phyloP scores from a whole-genome alignment of 148 eudicot species.

The Heliosperma pusillum region DNA sequence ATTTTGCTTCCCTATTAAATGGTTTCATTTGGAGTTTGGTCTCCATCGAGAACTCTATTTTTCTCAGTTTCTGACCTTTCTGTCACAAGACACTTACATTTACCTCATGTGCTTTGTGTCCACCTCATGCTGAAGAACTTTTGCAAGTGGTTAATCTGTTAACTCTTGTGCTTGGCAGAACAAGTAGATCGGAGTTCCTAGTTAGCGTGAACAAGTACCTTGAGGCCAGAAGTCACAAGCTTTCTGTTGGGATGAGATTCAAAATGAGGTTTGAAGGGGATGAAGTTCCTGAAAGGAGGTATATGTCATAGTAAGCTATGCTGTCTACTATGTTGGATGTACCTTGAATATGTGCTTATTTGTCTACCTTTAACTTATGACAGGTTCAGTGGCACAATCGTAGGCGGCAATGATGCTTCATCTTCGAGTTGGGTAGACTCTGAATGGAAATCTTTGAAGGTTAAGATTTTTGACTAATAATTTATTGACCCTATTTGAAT shows the following conservation, averaged over 20 bases:
- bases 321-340: neutral
- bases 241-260: conserved; percentile 91
- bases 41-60: neutral
- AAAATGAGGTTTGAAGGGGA: conserved; percentile 97
- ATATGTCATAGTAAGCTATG: conserved; percentile 5
- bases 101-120: neutral
- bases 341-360: neutral
- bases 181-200: conserved; percentile 83
- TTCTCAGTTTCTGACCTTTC: neutral
- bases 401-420: conserved; percentile 64
- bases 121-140: neutral
- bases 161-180: conserved; percentile 44
- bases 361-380: conserved; percentile 14
- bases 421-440: conserved; percentile 78
- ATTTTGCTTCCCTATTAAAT: neutral
- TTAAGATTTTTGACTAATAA: conserved; percentile 20
- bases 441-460: conserved; percentile 96
- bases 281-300: conserved; percentile 96
- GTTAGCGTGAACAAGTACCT: conserved; percentile 87
- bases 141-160: neutral
- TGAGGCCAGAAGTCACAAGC: conserved; percentile 70
- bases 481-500: conserved; percentile 1
- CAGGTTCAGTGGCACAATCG: conserved; percentile 95
- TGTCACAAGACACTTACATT: neutral
- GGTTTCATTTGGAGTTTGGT: neutral